Percentiles rank a stretch among this genome's conserved stretches.
These are phyloP conservation scores for Verbascum thapsus DNA, from an alignment of 257 asterid species.

Conservation along the genomic window DNA sequence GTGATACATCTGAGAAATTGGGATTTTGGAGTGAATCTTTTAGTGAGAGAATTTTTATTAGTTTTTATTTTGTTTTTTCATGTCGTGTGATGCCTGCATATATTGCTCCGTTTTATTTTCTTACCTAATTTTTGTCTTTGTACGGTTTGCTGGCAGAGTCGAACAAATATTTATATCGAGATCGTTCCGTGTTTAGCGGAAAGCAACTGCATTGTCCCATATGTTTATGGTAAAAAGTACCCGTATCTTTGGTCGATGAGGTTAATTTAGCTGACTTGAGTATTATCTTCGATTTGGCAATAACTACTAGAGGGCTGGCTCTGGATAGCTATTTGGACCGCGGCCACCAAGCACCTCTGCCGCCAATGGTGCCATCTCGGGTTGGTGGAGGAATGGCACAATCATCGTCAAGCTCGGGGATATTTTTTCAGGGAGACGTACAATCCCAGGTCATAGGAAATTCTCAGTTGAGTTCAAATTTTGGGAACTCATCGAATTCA, in stretches of 20 bases:
- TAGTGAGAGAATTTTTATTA: too few relatives aligned
- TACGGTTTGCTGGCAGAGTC: constrained; percentile 25
- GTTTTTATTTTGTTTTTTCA: background rate
- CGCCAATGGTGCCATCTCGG: constrained; percentile 72
- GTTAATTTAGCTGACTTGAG: constrained; percentile 11
- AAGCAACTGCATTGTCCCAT: constrained; percentile 5
- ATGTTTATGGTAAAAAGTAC: constrained; percentile 23
- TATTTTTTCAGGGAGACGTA: constrained; percentile 79
- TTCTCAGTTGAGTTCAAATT: constrained; percentile 70
- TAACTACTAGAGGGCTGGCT: constrained; percentile 28
- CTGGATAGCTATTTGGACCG: constrained; percentile 48
- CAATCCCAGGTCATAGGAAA: constrained; percentile 69
- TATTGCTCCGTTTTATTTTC: constrained; percentile 17
- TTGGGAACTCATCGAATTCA: constrained; percentile 65
- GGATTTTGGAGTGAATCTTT: constrained; percentile 18
- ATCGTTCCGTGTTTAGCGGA: constrained; percentile 4
- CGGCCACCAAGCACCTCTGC: constrained; percentile 41
- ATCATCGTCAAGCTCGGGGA: constrained; percentile 81
- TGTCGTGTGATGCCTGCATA: background rate
- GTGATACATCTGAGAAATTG: constrained; percentile 6
- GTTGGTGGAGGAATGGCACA: constrained; percentile 75
- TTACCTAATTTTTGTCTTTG: constrained; percentile 26
- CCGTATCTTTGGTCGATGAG: constrained; percentile 5
- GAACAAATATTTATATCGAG: constrained; percentile 15
- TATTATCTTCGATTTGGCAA: constrained; percentile 13